A percentile compares a stretch with the other conserved stretches of the same genome.
Evolutionary conservation across 2,329 filamentous ascomycete species (phyloP).

Genomic region (Fusarium bulbicola): DNA sequence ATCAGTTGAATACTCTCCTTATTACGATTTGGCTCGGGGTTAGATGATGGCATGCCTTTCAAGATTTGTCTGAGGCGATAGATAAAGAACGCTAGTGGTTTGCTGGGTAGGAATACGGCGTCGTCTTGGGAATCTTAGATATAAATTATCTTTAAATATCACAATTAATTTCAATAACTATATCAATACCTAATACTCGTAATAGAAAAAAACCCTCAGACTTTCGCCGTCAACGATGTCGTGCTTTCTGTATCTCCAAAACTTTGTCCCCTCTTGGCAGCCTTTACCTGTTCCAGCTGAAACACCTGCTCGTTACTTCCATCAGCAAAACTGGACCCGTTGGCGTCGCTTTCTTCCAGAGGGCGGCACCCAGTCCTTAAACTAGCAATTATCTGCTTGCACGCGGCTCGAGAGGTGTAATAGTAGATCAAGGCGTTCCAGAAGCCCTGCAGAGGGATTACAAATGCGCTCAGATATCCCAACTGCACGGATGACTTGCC

Average conservation of each 20-base stretch:
- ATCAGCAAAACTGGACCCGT: conserved; percentile 8
- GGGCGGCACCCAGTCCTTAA: not conserved
- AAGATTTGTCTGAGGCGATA: not conserved
- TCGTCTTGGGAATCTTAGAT: not conserved
- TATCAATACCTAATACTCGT: not conserved
- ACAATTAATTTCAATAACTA: not conserved
- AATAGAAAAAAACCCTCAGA: not conserved
- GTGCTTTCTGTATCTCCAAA: not conserved
- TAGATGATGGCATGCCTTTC: not conserved
- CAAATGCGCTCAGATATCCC: conserved; percentile 3
- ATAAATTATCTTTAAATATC: not conserved
- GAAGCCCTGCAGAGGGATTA: not conserved
- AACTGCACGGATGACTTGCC: not conserved
- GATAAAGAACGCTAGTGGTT: not conserved
- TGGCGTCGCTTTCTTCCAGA: conserved; percentile 2
- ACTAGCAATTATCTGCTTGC: not conserved
- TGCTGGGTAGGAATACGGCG: not conserved
- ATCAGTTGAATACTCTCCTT: not conserved
- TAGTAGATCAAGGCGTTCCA: conserved; percentile 19
- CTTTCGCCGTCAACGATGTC: not conserved
- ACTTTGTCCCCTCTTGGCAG: not conserved
- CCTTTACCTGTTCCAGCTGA: not conserved
- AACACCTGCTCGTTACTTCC: not conserved
- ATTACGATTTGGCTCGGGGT: not conserved
- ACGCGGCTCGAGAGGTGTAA: conserved; percentile 6